Conservation (phyloP, 1,139 yeast genomes). For the Pichia terricola region DNA sequence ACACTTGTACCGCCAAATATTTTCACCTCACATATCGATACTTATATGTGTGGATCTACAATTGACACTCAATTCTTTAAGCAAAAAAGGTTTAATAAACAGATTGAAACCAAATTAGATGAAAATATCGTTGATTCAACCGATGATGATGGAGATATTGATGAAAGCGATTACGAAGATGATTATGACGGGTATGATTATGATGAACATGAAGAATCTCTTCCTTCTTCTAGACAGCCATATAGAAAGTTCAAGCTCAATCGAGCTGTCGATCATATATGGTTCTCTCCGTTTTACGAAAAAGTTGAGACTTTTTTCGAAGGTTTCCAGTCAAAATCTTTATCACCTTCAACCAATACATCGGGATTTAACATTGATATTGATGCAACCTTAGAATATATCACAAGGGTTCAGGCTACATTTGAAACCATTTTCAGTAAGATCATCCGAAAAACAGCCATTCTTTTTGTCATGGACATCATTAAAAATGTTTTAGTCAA, state of each 20-base stretch:
- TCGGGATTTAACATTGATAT: too few relatives aligned
- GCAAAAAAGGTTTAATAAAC: not conserved
- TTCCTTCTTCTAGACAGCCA: not conserved
- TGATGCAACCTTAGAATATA: too few relatives aligned
- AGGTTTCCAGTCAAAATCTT: too few relatives aligned
- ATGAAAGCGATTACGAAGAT: not conserved
- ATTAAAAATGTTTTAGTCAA: slow-evolving; percentile 6
- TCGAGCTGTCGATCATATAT: not conserved
- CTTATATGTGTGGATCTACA: not conserved
- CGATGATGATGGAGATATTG: not conserved
- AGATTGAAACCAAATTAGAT: not conserved
- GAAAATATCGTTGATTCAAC: not conserved
- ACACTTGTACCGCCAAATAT: not conserved
- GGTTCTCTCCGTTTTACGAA: not conserved
- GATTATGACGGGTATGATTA: not conserved
- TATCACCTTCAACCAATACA: too few relatives aligned
- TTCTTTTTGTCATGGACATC: slow-evolving; percentile 4
- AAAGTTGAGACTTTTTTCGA: too few relatives aligned
- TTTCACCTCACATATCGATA: not conserved
- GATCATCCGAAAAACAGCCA: slow-evolving; percentile 1
- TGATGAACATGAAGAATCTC: not conserved
- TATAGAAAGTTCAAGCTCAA: not conserved
- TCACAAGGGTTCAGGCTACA: too few relatives aligned
- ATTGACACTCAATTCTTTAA: too few relatives aligned
- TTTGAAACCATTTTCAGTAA: too few relatives aligned